A percentile compares a stretch with the other conserved stretches of the same genome.
Evolutionary conservation across 2,329 filamentous ascomycete species (phyloP).

Genomic region (Alternaria sp.): DNA sequence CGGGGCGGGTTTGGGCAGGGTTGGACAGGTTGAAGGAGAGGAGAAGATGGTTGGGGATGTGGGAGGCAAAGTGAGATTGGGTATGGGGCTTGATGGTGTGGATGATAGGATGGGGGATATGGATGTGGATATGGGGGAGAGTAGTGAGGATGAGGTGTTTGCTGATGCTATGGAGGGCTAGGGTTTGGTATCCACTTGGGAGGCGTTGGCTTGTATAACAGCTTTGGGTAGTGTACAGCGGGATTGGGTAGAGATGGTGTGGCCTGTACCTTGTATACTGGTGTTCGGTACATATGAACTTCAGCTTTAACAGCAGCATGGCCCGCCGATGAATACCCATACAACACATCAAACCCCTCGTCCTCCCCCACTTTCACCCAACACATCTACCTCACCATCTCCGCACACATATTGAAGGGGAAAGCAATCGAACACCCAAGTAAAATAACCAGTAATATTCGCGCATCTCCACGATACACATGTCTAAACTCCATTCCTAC

Average conservation of each 20-base stretch:
- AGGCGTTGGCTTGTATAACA: neutral
- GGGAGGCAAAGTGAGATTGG: neutral
- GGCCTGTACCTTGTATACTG: too few species aligned
- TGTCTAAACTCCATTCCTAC: neutral
- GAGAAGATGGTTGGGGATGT: neutral
- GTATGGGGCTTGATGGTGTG: neutral
- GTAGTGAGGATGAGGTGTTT: neutral
- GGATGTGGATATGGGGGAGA: neutral
- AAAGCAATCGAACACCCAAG: too few species aligned
- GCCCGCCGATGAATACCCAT: neutral
- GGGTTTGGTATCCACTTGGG: neutral
- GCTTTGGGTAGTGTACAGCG: too few species aligned
- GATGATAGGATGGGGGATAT: neutral
- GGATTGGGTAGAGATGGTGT: accelerated
- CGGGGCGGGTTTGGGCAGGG: neutral
- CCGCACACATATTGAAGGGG: too few species aligned
- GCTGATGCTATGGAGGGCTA: neutral
- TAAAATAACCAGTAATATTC: neutral
- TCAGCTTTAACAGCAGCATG: too few species aligned
- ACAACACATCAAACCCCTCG: too few species aligned
- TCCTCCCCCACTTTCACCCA: too few species aligned
- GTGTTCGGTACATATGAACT: neutral
- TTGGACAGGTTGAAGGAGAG: neutral
- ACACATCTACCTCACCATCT: too few species aligned
- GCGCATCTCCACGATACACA: neutral